Evolutionary conservation across 805 yeast species (phyloP).

Genomic region (Helenozyma baotianmanensis): DNA sequence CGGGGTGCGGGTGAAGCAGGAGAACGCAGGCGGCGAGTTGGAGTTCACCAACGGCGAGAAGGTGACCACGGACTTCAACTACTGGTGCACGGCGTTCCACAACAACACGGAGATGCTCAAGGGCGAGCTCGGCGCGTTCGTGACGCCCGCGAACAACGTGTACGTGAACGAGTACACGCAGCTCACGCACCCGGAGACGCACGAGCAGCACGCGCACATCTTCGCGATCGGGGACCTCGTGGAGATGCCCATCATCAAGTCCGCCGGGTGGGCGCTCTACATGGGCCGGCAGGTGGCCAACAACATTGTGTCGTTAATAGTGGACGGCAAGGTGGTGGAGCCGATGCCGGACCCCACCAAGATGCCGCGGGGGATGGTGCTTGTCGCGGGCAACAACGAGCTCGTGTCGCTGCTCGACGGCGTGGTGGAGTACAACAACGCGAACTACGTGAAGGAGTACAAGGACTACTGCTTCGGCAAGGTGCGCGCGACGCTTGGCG

Average conservation of each 20-base stretch:
- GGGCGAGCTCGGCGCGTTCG: slow-evolving; percentile 17
- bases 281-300: slow-evolving; percentile 38
- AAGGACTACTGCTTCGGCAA: slow-evolving; percentile 41
- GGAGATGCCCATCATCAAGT: slow-evolving; percentile 36
- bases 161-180: slow-evolving; percentile 35
- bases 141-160: slow-evolving; percentile 26
- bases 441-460: slow-evolving; percentile 33
- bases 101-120: slow-evolving; percentile 30
- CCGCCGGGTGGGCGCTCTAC: slow-evolving; percentile 44
- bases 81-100: slow-evolving; percentile 32
- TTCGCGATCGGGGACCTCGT: slow-evolving; percentile 38
- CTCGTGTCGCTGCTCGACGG: slow-evolving; percentile 34
- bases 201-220: slow-evolving; percentile 18
- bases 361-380: slow-evolving; percentile 40
- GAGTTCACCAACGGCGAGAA: slow-evolving; percentile 23
- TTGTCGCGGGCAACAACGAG: slow-evolving; percentile 37
- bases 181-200: slow-evolving; percentile 16
- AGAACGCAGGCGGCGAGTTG: slow-evolving; percentile 19
- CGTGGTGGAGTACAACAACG: slow-evolving; percentile 28
- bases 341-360: slow-evolving; percentile 26
- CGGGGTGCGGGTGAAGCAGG: slow-evolving; percentile 26
- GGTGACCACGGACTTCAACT: slow-evolving; percentile 27
- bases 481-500: slow-evolving; percentile 32
- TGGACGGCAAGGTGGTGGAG: slow-evolving; percentile 29
- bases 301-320: slow-evolving; percentile 27